Percentiles rank a stretch among this genome's conserved stretches.
These are phyloP conservation scores for Penicillium bovifimosum DNA, from an alignment of 495 filamentous ascomycete species.

Conservation along the genomic window DNA sequence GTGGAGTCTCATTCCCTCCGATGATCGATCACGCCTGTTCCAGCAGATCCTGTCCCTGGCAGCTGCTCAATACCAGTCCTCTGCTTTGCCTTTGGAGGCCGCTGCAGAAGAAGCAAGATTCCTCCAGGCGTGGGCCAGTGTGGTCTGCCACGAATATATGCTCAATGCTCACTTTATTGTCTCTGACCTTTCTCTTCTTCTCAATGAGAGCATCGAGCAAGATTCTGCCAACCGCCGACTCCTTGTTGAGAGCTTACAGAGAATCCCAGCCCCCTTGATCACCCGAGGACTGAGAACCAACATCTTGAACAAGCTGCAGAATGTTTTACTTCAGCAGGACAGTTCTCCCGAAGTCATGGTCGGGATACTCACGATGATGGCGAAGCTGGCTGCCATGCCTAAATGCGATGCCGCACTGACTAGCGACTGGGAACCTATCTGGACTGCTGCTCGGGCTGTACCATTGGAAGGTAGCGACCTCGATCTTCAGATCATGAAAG, in stretches of 20 bases:
- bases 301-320: constrained; percentile 36
- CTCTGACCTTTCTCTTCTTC: constrained; percentile 29
- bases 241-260: constrained; percentile 38
- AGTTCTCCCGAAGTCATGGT: constrained; percentile 26
- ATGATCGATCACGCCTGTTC: constrained; percentile 29
- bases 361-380: constrained; percentile 39
- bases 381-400: constrained; percentile 39
- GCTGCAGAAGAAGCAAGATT: constrained; percentile 28
- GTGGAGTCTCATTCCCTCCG: constrained; percentile 27
- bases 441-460: constrained; percentile 34
- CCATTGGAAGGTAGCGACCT: constrained; percentile 29
- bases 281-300: constrained; percentile 33
- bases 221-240: constrained; percentile 29
- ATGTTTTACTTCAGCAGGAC: constrained; percentile 29
- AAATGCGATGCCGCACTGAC: constrained; percentile 37
- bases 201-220: constrained; percentile 32
- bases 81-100: constrained; percentile 26
- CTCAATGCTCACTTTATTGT: constrained; percentile 33
- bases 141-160: constrained; percentile 43
- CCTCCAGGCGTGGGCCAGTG: constrained; percentile 39
- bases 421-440: constrained; percentile 39
- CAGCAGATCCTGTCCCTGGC: constrained; percentile 34
- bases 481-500: constrained; percentile 42
- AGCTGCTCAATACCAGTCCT: constrained; percentile 29
- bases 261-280: constrained; percentile 34